Base-by-base conservation (phyloP, 2,329 filamentous ascomycete genomes). In the Xylaria polymorpha region DNA sequence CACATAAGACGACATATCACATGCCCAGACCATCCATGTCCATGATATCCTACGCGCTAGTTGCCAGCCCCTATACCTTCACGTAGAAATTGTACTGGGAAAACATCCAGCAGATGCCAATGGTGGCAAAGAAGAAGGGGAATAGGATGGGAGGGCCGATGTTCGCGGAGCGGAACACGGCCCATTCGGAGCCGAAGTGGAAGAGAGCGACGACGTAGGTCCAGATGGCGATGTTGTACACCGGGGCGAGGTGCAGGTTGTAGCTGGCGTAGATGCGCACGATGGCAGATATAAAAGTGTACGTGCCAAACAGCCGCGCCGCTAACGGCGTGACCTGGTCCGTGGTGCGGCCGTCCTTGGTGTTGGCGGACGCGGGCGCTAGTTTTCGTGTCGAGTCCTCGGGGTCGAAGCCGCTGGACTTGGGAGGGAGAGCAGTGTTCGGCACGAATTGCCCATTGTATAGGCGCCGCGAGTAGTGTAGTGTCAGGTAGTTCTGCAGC, bases 231-330 rank as follows among this genome's bases (percentile, higher is more conserved):
- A 98, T 84, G 79, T 96, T 88, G 80, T 97, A 98, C 64, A 94
- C 85, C 53, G 87, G 86, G 0, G 88, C 87, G 69, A 93, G 86
- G 73, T 89, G 85, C 71, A 97, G 88, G 80, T 97, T 86, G 82
- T 97, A 97, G 41, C 93, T 92, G 4, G 93, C 93, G 78, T 97
- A 97, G 73, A 94, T 83, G 61, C 94, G 89, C 53, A 97, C 86
- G 60, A 97, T 83, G 67, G 90, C 88, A 6, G 92, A 91, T 67
- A 97, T 85, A 67, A 95, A 86, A 0, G 94, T 97, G 91, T 94
- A 98, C 37, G 93, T 96, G 63, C 92, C 94, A 79, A 97, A 97
- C 22, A 93, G 90, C 72, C 93, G 90, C 32, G 90, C 90, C 12
- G 90, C 91, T 37, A 97, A 88, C 5, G 91, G 89, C 6, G 92